Conservation (phyloP, 108 stramenopile genomes). For the Skeletonema menzelii region DNA sequence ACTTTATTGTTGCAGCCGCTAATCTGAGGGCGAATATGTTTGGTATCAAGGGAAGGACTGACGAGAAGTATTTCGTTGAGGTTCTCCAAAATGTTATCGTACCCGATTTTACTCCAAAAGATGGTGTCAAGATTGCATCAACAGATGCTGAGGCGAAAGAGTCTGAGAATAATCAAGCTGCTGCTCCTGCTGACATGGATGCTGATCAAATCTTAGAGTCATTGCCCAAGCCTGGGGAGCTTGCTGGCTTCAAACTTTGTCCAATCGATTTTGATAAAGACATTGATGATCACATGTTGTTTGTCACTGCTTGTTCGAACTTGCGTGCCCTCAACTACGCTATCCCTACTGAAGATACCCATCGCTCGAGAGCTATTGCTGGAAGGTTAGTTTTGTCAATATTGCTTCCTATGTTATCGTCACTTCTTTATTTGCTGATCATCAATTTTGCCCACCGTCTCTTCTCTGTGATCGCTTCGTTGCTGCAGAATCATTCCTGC, state of each 20-base stretch:
- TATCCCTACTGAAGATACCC: conserved; percentile 97
- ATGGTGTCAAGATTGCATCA: conserved; percentile 97
- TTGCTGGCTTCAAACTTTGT: conserved; percentile 87
- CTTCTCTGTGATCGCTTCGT: not conserved
- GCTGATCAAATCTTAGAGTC: conserved; percentile 61
- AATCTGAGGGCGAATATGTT: conserved; percentile 94
- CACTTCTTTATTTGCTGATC: not conserved
- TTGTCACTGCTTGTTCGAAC: conserved; percentile 96
- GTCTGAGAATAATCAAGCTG: conserved; percentile 39
- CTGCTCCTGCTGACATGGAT: conserved; percentile 57
- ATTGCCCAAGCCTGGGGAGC: conserved; percentile 78
- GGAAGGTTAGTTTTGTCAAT: conserved; percentile 49
- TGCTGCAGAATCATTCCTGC: conserved; percentile 94
- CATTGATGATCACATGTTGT: conserved; percentile 95
- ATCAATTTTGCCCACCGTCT: not conserved
- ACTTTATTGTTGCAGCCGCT: conserved; percentile 92
- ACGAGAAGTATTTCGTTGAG: conserved; percentile 74
- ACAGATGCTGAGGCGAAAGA: conserved; percentile 91
- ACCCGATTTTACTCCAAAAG: conserved; percentile 90
- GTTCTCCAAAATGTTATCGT: conserved; percentile 88
- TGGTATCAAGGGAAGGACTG: conserved; percentile 86
- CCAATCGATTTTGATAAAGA: conserved; percentile 99
- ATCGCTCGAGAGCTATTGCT: conserved; percentile 97
- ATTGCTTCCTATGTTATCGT: not conserved
- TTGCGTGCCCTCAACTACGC: conserved; percentile 95